phyloP scores from a whole-genome alignment of 495 filamentous ascomycete genomes.

The Penicillium ochrochloron region DNA sequence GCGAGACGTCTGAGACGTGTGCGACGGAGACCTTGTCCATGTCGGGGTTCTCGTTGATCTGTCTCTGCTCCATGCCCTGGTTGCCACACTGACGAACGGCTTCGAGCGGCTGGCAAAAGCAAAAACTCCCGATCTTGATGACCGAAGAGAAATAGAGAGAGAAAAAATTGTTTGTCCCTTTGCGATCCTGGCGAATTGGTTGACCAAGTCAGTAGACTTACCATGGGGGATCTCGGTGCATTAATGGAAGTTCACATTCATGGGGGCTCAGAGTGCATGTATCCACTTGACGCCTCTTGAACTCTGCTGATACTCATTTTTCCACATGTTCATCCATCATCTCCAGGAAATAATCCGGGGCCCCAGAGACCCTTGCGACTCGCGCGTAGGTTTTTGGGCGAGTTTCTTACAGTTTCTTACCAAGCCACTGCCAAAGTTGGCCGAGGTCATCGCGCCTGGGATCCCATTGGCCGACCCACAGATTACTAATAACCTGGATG shows the following conservation, averaged over 20 bases:
- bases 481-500: not conserved
- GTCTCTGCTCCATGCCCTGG: not conserved
- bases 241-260: not conserved
- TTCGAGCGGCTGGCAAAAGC: not conserved
- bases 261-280: not conserved
- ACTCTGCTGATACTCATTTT: not conserved
- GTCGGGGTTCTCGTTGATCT: not conserved
- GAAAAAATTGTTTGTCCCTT: not conserved
- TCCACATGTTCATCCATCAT: not conserved
- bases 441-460: not conserved
- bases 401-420: not conserved
- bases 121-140: not conserved
- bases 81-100: not conserved
- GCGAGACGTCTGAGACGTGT: slow-evolving; percentile 1
- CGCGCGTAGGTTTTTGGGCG: not conserved
- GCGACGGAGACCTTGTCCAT: slow-evolving; percentile 5
- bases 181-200: not conserved
- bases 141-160: not conserved
- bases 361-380: not conserved
- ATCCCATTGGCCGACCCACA: not conserved
- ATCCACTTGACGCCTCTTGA: not conserved
- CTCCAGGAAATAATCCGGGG: not conserved
- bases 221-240: not conserved
- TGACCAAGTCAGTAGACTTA: not conserved
- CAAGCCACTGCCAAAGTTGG: not conserved